Percentiles rank a stretch among this genome's conserved stretches.
Evolutionary conservation across 1,284 basidiomycete species (phyloP).

Genomic region (Puccinia coronata): DNA sequence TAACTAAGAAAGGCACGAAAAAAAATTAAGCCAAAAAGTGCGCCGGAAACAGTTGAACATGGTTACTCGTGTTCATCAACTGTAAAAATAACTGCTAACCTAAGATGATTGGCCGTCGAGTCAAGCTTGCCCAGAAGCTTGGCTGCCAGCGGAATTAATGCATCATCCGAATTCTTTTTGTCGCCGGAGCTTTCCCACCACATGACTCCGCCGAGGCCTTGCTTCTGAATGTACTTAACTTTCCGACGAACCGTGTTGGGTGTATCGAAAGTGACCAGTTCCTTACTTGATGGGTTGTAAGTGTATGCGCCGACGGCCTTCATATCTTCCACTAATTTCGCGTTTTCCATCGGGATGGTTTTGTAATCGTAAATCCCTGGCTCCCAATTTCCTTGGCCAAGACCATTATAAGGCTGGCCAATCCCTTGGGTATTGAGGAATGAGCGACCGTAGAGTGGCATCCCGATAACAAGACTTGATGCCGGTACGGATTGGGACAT

Average conservation of each 20-base stretch:
- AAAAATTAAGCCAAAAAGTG: slow-evolving; percentile 3
- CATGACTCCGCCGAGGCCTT: slow-evolving; percentile 46
- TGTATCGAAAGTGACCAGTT: slow-evolving; percentile 43
- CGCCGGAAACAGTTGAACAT: not conserved
- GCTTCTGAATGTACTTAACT: slow-evolving; percentile 31
- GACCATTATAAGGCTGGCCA: slow-evolving; percentile 38
- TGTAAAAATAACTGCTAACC: slow-evolving; percentile 7
- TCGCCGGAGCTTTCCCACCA: slow-evolving; percentile 50
- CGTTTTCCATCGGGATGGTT: slow-evolving; percentile 20
- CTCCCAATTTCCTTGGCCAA: slow-evolving; percentile 48
- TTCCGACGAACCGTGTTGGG: slow-evolving; percentile 37
- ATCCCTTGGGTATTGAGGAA: slow-evolving; percentile 49
- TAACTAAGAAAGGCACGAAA: slow-evolving; percentile 12
- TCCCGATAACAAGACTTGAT: slow-evolving; percentile 41
- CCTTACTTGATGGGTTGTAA: slow-evolving; percentile 38
- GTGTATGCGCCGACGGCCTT: slow-evolving; percentile 39
- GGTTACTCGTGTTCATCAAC: not conserved
- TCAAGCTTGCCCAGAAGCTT: slow-evolving; percentile 45
- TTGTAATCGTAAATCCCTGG: slow-evolving; percentile 50
- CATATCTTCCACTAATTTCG: slow-evolving; percentile 35
- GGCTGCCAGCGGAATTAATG: slow-evolving; percentile 46
- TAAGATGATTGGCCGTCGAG: slow-evolving; percentile 37
- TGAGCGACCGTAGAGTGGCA: slow-evolving; percentile 50
- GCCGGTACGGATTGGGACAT: slow-evolving; percentile 39
- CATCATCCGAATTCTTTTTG: slow-evolving; percentile 20